Conservation (phyloP, 345 rosid species). For the Salix viminalis region DNA sequence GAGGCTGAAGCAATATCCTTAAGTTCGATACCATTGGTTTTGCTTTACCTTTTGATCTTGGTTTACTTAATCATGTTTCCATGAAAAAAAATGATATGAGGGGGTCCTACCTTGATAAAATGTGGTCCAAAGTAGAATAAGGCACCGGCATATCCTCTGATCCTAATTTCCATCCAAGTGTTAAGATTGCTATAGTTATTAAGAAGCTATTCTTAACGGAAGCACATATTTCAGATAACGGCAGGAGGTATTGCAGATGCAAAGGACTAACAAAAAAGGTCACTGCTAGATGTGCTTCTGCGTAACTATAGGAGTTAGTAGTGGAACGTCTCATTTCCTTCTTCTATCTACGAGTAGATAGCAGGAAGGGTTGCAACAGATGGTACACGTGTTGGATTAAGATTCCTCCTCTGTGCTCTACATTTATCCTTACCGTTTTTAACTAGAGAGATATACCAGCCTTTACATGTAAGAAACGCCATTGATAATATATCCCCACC, state of each 20-base stretch:
- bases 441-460: background rate
- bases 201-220: slow-evolving; percentile 42
- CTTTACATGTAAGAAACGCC: no score
- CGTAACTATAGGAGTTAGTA: background rate
- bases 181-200: background rate
- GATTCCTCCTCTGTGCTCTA: background rate
- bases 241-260: slow-evolving; percentile 84
- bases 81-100: background rate
- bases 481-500: background rate
- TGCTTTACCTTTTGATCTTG: background rate
- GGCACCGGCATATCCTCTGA: background rate
- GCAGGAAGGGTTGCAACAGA: no score
- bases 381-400: background rate
- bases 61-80: background rate
- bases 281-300: background rate
- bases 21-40: background rate
- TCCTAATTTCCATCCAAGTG: background rate
- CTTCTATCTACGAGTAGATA: background rate
- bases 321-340: background rate
- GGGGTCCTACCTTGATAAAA: background rate
- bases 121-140: background rate
- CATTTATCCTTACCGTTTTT: background rate
- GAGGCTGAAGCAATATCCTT: slow-evolving; percentile 98
- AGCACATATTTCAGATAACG: slow-evolving; percentile 71
- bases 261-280: slow-evolving; percentile 45